Base-by-base conservation (phyloP, 352 stramenopile species). In the Pythium phragmiticola region DNA sequence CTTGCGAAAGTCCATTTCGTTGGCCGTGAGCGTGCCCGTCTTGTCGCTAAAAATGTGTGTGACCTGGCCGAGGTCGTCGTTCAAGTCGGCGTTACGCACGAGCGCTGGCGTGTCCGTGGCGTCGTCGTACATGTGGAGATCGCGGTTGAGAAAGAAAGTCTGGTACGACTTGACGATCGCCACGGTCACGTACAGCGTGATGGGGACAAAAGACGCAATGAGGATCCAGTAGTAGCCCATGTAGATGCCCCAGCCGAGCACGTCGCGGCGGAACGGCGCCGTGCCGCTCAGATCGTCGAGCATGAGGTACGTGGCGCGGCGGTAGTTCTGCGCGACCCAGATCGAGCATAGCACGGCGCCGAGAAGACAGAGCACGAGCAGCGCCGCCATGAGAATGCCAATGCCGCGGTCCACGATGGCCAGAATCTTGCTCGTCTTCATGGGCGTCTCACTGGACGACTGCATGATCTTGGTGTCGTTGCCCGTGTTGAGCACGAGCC, bases 11-110 rank as follows among this genome's bases (percentile, higher is more conserved):
- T 94, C 84, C 87, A 96, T 95, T 60, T 92, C 84, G 69, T 95
- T 96, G 4, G 84, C 84, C 19, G 87, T 96, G 14, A 95, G 63
- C 9, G 87, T 95, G 26, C 86, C 84, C 0, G 86, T 95, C 53
- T 96, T 96, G 68, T 95, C 86, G 47, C 82, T 91, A 66, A 96
- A 96, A 53, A 95, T 91, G 72, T 93, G 84, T 9, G 85, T 92
- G n/a, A 96, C 79, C 51, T 96, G 87, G 7, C 87, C 87, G 9
- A 96, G 65, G 23, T 96, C 83, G 45, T 96, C 86, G 56, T 95
- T 96, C 23, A 96, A 53, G 59, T 96, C 86, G 1, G 86, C 83
- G 42, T 93, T 95, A 7, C 86, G 86, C 3, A 94, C 86, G 12
- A 92, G 74, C 43, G 86, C 84, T 3, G 84, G 83, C 0, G 84